A percentile compares a stretch with the other conserved stretches of the same genome.
phyloP scores from a whole-genome alignment of 148 eudicot species.

The Rheum nobile region DNA sequence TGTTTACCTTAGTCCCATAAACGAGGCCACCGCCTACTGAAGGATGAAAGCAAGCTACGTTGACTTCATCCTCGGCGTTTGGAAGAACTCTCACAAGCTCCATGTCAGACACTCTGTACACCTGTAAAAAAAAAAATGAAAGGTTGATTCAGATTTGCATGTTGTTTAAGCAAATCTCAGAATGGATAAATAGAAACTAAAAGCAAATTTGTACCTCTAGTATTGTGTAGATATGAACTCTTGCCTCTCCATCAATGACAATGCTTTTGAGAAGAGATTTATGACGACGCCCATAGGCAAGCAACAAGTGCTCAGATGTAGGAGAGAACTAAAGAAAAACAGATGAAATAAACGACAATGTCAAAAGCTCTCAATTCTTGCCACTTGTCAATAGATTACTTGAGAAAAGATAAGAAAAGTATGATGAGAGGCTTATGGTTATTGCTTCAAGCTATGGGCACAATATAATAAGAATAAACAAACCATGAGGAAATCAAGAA shows the following conservation, averaged over 20 bases:
- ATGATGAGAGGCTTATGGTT: too few relatives aligned
- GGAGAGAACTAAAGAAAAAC: constrained; percentile 71
- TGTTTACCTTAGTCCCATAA: constrained; percentile 88
- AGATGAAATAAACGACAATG: not conserved
- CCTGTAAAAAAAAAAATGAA: constrained; percentile 24
- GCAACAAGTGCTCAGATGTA: constrained; percentile 96
- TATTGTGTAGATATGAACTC: constrained; percentile 81
- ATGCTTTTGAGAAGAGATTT: constrained; percentile 90
- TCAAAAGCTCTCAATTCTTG: not conserved
- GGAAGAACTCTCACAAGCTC: constrained; percentile 98
- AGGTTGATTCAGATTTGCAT: not conserved
- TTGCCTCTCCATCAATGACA: constrained; percentile 81
- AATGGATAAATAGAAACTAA: not conserved
- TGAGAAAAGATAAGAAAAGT: too few relatives aligned
- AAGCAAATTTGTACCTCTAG: constrained; percentile 52
- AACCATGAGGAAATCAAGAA: not conserved
- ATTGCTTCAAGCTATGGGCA: not conserved
- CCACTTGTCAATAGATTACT: not conserved
- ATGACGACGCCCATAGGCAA: constrained; percentile 98
- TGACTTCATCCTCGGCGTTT: constrained; percentile 98
- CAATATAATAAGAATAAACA: not conserved
- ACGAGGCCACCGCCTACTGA: constrained; percentile 86
- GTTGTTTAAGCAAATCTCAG: not conserved
- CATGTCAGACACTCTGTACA: constrained; percentile 93
- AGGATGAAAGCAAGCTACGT: constrained; percentile 99